Base-by-base conservation (phyloP, 2,329 filamentous ascomycete species). In the Epichloe glyceriae region DNA sequence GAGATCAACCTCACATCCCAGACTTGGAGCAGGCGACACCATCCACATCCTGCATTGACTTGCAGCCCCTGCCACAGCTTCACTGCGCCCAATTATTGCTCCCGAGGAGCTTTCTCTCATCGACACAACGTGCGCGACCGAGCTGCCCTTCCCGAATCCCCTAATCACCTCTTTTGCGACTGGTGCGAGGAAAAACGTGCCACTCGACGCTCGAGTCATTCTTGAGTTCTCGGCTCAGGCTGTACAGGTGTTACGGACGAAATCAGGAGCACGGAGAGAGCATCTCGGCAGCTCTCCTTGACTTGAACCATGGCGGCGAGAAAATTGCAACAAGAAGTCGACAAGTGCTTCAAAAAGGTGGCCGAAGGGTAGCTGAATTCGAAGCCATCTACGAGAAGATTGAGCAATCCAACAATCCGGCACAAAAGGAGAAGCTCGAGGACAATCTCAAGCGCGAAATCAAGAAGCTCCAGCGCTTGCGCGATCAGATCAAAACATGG, bases 401-500 rank as follows among this genome's bases (percentile, higher is more conserved):
- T 58, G 86, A 91, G 63, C 83, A 90, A 60, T 89, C 89, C 49
- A 87, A 82, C 63, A 97, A 96, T 72, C 81, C 86, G 51, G 88
- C 93, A 54, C 93, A 97, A 71, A 95, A 96, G 68, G 93, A 97
- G 72, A 98, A 97, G 74, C 81, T 95, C 48, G 93, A 98, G 70
- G 93, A 98, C 72, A 88, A 93, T 66, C 78, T 98, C 60, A 98
- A 98, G 75, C 88, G 93, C 66, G 93, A 98, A 73, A 97, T 97
- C 79, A 98, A 98, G 83, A 98, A 98, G 78, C 82, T 98, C 52
- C 93, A 98, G 71, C 81, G 93, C 62, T 84, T 93, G 69, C 86
- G 93, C 64, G 93, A 98, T 69, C 93, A 97, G 75, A 97, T 98
- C 75, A 98, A 98, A 75, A 94, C 91, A 78, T 98, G 93, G 93